Conservation (phyloP, 139 green algal genomes). For the Tetradesmus lagerheimii region DNA sequence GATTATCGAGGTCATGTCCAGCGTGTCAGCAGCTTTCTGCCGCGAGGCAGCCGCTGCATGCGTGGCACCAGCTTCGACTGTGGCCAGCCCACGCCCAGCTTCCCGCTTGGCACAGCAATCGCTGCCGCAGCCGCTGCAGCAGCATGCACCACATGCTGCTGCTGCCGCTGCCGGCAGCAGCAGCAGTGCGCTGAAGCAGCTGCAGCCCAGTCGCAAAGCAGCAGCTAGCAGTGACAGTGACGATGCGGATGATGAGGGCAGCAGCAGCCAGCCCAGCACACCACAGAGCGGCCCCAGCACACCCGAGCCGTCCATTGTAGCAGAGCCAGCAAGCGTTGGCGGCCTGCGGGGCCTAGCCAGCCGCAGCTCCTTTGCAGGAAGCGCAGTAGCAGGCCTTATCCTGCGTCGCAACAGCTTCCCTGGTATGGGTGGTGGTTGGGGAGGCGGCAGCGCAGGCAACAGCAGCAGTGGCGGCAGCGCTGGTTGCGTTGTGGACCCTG, state of each 20-base stretch:
- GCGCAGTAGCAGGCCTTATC: slow-evolving; percentile 20
- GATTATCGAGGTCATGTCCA: slow-evolving; percentile 25
- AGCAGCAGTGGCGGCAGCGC: neutral
- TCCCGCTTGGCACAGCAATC: neutral
- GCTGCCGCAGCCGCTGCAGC: neutral
- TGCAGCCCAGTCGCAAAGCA: neutral
- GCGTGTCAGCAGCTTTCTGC: slow-evolving; percentile 37
- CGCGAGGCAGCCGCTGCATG: slow-evolving; percentile 32
- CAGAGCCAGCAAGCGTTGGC: neutral
- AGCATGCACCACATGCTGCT: neutral
- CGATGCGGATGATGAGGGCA: neutral
- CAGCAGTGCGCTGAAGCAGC: neutral
- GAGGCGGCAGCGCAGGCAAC: neutral
- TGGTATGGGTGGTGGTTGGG: neutral
- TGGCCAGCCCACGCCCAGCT: neutral
- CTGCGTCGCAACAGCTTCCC: slow-evolving; percentile 32
- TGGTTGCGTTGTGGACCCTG: neutral
- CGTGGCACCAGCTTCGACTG: slow-evolving; percentile 8
- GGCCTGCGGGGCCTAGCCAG: neutral
- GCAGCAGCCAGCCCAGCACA: slow-evolving; percentile 30
- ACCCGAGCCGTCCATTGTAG: slow-evolving; percentile 40
- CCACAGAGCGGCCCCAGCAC: slow-evolving; percentile 47
- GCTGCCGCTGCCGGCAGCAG: neutral
- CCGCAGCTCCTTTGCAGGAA: slow-evolving; percentile 17
- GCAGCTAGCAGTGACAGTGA: neutral